These are phyloP conservation scores for Trichomonascus vanleenenianus DNA, from an alignment of 805 yeast genomes.

Conservation along the genomic window DNA sequence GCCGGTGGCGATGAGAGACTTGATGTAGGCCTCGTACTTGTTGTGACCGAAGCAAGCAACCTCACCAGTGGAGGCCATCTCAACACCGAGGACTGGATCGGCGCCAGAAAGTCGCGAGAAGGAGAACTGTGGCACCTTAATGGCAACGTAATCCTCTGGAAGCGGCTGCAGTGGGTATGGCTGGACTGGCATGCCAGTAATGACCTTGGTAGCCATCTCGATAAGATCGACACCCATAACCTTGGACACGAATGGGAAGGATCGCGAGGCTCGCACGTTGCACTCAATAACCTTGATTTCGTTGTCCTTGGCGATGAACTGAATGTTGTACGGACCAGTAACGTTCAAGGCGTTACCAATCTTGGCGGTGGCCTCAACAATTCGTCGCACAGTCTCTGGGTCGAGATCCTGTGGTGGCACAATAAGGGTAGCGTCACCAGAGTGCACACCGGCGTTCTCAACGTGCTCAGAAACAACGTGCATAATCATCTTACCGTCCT, in stretches of 20 bases:
- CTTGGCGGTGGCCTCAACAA: constrained; percentile 92
- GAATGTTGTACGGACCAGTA: constrained; percentile 97
- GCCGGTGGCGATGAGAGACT: constrained; percentile 91
- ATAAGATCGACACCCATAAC: constrained; percentile 94
- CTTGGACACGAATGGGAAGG: constrained; percentile 97
- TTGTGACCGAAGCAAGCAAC: constrained; percentile 95
- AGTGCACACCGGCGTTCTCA: constrained; percentile 98
- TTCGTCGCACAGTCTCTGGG: constrained; percentile 82
- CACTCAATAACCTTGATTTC: constrained; percentile 98
- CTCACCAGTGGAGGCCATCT: constrained; percentile 99
- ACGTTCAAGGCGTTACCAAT: constrained; percentile 91
- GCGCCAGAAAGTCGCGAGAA: constrained; percentile 97
- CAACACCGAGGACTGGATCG: constrained; percentile 96
- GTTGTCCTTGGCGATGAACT: constrained; percentile 90
- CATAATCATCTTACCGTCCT: constrained; percentile 88
- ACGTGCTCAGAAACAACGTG: constrained; percentile 98
- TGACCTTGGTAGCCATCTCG: constrained; percentile 95
- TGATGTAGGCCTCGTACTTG: constrained; percentile 95
- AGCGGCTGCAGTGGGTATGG: constrained; percentile 87
- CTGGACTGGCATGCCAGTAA: constrained; percentile 75
- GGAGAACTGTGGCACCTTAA: constrained; percentile 95
- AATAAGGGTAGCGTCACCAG: constrained; percentile 97
- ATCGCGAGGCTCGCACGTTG: constrained; percentile 98
- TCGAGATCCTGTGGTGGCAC: constrained; percentile 96
- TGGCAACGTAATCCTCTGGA: constrained; percentile 91